phyloP scores from a whole-genome alignment of 495 filamentous ascomycete species.

The Friedmanniomyces endolithicus region DNA sequence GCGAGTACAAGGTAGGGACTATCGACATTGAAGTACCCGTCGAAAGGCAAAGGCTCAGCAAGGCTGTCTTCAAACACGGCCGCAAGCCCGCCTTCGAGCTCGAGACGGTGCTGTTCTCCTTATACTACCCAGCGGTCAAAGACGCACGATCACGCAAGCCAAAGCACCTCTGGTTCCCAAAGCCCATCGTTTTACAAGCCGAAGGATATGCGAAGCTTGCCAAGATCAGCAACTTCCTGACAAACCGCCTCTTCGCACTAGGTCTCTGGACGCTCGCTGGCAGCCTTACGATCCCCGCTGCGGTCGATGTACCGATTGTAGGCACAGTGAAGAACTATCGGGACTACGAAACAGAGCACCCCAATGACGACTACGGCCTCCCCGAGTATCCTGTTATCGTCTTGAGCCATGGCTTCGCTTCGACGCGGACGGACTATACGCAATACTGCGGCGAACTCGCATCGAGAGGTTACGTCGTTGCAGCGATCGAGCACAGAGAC shows the following conservation, averaged over 20 bases:
- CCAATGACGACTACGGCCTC: slow-evolving; percentile 15
- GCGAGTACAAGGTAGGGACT: slow-evolving; percentile 36
- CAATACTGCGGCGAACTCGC: slow-evolving; percentile 43
- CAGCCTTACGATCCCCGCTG: slow-evolving; percentile 34
- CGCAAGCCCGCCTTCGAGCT: slow-evolving; percentile 34
- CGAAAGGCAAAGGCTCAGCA: slow-evolving; percentile 24
- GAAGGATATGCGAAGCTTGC: slow-evolving; percentile 39
- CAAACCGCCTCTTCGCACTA: slow-evolving; percentile 28
- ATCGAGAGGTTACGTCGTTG: slow-evolving; percentile 40
- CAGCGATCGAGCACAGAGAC: slow-evolving; percentile 42
- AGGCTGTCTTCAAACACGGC: slow-evolving; percentile 31
- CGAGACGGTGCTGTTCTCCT: slow-evolving; percentile 37
- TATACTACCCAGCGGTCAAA: slow-evolving; percentile 37
- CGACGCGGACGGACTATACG: slow-evolving; percentile 39
- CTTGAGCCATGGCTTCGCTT: slow-evolving; percentile 44
- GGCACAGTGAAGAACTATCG: slow-evolving; percentile 16
- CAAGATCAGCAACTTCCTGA: slow-evolving; percentile 33
- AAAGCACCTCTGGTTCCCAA: slow-evolving; percentile 38
- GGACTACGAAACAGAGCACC: slow-evolving; percentile 11
- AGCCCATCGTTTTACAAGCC: slow-evolving; percentile 37
- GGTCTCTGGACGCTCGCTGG: slow-evolving; percentile 31
- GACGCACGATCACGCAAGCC: slow-evolving; percentile 12
- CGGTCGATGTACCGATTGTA: slow-evolving; percentile 34
- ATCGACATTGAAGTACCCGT: slow-evolving; percentile 38
- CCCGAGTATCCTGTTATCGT: slow-evolving; percentile 34